Evolutionary conservation across 2,329 filamentous ascomycete species (phyloP).

Genomic region (Fusarium dimerum): DNA sequence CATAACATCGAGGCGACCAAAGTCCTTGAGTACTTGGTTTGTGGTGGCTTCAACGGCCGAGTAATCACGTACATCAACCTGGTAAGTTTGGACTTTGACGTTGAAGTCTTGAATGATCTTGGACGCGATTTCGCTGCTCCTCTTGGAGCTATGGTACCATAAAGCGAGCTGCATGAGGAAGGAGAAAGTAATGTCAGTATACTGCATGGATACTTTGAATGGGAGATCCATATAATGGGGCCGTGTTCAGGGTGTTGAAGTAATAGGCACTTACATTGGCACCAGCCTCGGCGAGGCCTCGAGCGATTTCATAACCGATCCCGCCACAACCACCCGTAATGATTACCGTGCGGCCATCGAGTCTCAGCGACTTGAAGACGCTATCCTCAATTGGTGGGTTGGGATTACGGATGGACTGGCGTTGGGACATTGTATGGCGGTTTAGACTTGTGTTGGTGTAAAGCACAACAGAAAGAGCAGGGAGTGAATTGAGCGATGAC

Average conservation of each 20-base stretch:
- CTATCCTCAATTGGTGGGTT: slow-evolving; percentile 26
- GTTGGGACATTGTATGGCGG: slow-evolving; percentile 9
- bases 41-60: slow-evolving; percentile 31
- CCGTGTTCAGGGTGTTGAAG: slow-evolving; percentile 15
- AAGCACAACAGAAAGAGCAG: background rate
- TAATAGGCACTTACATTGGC: slow-evolving; percentile 13
- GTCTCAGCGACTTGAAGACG: slow-evolving; percentile 18
- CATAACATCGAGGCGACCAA: slow-evolving; percentile 41
- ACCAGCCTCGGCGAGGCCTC: slow-evolving; percentile 24
- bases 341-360: slow-evolving; percentile 29
- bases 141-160: slow-evolving; percentile 14
- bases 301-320: slow-evolving; percentile 45
- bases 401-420: slow-evolving; percentile 19
- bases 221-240: slow-evolving; percentile 20
- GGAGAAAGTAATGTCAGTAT: too few species aligned
- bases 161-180: slow-evolving; percentile 8
- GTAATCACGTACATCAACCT: slow-evolving; percentile 18
- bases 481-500: background rate
- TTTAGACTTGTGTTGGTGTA: slow-evolving; percentile 9
- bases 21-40: slow-evolving; percentile 34
- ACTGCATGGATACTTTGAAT: background rate
- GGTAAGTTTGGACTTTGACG: slow-evolving; percentile 17
- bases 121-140: slow-evolving; percentile 6
- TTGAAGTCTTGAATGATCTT: slow-evolving; percentile 16
- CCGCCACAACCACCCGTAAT: slow-evolving; percentile 53